Evolutionary conservation across 2,329 filamentous ascomycete species (phyloP), one percentile per base, ranked within the genome.

Genomic region (Dactylellina sp.): DNA sequence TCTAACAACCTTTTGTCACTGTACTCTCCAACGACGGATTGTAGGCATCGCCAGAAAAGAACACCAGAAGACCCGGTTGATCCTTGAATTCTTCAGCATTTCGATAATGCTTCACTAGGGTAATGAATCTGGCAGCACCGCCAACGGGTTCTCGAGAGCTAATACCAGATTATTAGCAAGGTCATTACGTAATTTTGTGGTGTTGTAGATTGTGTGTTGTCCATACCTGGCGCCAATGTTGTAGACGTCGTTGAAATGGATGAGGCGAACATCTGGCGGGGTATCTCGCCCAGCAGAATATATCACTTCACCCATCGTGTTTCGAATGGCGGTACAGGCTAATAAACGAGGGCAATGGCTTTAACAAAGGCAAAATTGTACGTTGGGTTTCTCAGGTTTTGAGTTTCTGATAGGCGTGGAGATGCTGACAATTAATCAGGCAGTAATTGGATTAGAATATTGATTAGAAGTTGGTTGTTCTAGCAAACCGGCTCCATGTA

Each of bases 211-310:
- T 77, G 80, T 77, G 64, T 68, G 63, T 68, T 68, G 63, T 50
- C 12, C 28, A 49, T 25, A 77, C 76, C 71, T 68, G 72, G 81
- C 83, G 81, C 96, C 92, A 61, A 97, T 87, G 78, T 97, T 93
- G 81, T 97, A 97, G 72, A 97, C 93, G 82, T 97, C 93, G 81
- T 97, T 97, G 84, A 90, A 97, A 82, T 97, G 93, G 32, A 96
- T 80, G 63, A 97, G 82, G n/a, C 93, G 88, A 56, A 97, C 82
- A 80, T 92, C 90, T 47, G 92, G 91, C 44, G 84, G 80, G 47
- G 82, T 82, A 63, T 81, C 25, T 35, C 72, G 74, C n/a, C 77
- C 71, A 25, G 76, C 76, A 40, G 75, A 71, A 62, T 77, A 77
- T n/a, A 76, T 77, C 37, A 76, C 53, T 25, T 74, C 76, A 20